These are phyloP conservation scores for Trypanosoma boissoni DNA, from an alignment of 208 protist species.

Conservation along the genomic window DNA sequence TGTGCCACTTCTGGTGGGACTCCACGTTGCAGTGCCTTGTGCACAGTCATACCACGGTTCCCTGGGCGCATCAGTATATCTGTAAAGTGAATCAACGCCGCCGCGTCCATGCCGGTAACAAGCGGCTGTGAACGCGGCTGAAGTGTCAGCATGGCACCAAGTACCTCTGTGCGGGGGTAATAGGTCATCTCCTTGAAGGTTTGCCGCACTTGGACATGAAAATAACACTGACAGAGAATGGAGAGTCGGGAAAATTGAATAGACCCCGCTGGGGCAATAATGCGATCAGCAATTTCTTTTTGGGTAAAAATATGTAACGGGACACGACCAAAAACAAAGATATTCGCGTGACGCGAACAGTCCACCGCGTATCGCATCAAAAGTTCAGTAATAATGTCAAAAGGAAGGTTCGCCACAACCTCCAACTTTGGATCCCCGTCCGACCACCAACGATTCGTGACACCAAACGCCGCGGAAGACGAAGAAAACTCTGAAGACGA, in stretches of 20 bases:
- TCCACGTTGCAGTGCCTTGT: constrained; percentile 62
- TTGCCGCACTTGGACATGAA: constrained; percentile 71
- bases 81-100: constrained; percentile 76
- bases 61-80: constrained; percentile 76
- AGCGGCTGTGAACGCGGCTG: constrained; percentile 62
- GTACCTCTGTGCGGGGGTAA: constrained; percentile 83
- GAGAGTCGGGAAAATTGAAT: constrained; percentile 84
- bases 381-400: constrained; percentile 76
- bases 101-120: constrained; percentile 45
- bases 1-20: constrained; percentile 74
- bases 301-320: constrained; percentile 87
- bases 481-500: neutral
- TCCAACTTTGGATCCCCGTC: constrained; percentile 81
- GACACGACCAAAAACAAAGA: constrained; percentile 84
- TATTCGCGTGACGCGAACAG: constrained; percentile 52
- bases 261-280: constrained; percentile 63
- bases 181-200: constrained; percentile 83
- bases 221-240: constrained; percentile 78
- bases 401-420: constrained; percentile 87
- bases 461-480: constrained; percentile 24
- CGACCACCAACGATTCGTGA: constrained; percentile 73
- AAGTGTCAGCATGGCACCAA: constrained; percentile 76
- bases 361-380: constrained; percentile 84
- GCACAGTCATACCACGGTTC: constrained; percentile 48
- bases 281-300: constrained; percentile 81